Conservation (phyloP, 257 asterid species). For the Nicotiana tomentosiformis region DNA sequence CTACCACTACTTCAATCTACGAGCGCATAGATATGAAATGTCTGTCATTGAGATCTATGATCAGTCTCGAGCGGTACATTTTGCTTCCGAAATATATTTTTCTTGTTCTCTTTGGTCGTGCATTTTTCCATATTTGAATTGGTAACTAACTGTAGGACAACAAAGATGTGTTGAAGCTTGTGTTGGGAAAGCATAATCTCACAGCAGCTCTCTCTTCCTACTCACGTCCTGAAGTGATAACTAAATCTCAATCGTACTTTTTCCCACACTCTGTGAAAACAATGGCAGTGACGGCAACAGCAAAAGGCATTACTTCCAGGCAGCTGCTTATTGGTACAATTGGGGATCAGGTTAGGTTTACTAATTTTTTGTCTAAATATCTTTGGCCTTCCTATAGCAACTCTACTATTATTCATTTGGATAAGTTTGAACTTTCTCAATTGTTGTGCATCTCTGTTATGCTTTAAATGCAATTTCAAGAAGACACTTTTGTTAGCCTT, state of each 20-base stretch:
- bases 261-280: conserved; percentile 75
- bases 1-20: conserved; percentile 89
- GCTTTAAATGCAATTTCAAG: not conserved
- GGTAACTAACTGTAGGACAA: conserved; percentile 53
- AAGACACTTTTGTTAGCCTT: not conserved
- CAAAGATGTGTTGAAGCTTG: conserved; percentile 82
- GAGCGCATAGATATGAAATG: conserved; percentile 94
- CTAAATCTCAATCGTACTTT: conserved; percentile 85
- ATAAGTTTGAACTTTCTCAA: not conserved
- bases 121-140: conserved; percentile 14
- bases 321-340: conserved; percentile 88
- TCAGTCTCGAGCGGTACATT: conserved; percentile 83
- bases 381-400: not conserved
- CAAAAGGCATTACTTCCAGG: conserved; percentile 94
- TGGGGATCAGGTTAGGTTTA: conserved; percentile 72
- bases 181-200: conserved; percentile 79
- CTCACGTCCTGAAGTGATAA: conserved; percentile 74
- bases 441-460: not conserved
- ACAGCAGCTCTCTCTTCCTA: conserved; percentile 83
- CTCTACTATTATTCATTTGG: not conserved
- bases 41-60: conserved; percentile 95
- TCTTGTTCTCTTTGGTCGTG: not conserved
- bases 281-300: conserved; percentile 80
- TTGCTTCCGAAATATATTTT: conserved; percentile 22
- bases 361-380: not conserved